Evolutionary conservation across 371 early-diverging fungal genomes (phyloP), one percentile per base, ranked within the genome.

Genomic region (Scutellospora calospora): DNA sequence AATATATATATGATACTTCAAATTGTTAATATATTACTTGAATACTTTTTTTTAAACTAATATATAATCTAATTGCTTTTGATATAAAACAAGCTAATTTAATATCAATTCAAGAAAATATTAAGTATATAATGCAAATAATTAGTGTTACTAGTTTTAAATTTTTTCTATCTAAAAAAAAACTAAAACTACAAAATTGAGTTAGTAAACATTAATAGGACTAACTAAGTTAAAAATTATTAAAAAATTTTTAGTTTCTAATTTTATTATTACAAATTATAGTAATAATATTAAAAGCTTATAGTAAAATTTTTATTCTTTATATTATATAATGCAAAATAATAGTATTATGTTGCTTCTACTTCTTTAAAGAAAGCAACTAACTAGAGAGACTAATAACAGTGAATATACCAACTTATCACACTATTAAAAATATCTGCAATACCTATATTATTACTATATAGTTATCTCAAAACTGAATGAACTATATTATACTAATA

Each of bases 121-220:
- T 22, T 22, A 51, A 45, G 51, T 29, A 29, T 49, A 14, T 29
- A 71, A 62, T 57, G 5, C 9, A 31, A 62, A 1, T 4, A 62
- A 33, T 62, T 62, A 31, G 29, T 14, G 27, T 62, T 29, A 62
- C 63, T 31, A 33, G 18, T 16, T 71, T 71, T 71, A 35, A 71
- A 71, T 71, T 71, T 71, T 49, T 35, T 16, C 68, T 8, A 18
- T n/a, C 41, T 20, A 4, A 35, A 57, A 57, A 57, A 31, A 57
- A 57, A 49, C 51, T 45, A 71, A 71, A 71, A 51, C 12, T 49
- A 25, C 41, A 27, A 69, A 51, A 51, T 69, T 27, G 1, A 69
- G 3, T 14, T 69, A 25, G 27, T 22, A 5, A 12, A 27, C 29
- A 22, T 49, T 71, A 49, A 71, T 49, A 16, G 18, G 71, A 27